Conservation (phyloP, 345 rosid genomes). For the Acer yangbiense region DNA sequence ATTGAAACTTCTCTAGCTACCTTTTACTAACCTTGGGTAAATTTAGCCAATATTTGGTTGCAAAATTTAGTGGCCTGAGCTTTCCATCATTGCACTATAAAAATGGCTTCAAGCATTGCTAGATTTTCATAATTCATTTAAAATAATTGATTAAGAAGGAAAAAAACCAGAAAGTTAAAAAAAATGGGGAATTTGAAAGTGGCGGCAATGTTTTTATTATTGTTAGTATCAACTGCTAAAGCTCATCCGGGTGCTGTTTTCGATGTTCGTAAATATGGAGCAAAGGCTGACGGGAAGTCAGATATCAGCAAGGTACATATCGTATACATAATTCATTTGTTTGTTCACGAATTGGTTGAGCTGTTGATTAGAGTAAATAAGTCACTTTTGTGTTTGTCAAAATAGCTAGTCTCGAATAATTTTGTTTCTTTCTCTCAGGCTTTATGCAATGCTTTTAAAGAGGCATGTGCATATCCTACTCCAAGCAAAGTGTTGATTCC, state of each 20-base stretch:
- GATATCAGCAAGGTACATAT: constrained; percentile 20
- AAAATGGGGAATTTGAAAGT: background rate
- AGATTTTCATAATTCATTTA: background rate
- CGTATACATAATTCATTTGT: background rate
- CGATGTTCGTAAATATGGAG: constrained; percentile 32
- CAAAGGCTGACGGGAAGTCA: constrained; percentile 9
- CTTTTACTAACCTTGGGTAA: background rate
- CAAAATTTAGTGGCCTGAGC: background rate
- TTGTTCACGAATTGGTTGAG: background rate
- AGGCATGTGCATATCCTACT: constrained; percentile 46
- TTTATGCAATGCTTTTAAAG: constrained; percentile 43
- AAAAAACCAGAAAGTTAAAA: background rate
- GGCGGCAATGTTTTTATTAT: background rate
- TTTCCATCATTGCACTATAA: background rate
- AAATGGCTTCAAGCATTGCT: background rate
- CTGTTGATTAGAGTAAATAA: background rate
- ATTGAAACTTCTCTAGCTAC: too few species aligned
- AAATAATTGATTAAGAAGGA: too few species aligned
- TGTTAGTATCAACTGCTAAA: background rate
- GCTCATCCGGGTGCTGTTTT: background rate
- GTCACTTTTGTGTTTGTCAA: background rate
- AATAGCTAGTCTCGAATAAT: too few species aligned
- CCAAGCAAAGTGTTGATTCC: constrained; percentile 46
- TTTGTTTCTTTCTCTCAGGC: constrained; percentile 24
- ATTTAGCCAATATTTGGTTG: background rate